Evolutionary conservation across 257 asterid genomes (phyloP), one percentile per base, ranked within the genome.

Genomic region (Solanum bulbocastanum): DNA sequence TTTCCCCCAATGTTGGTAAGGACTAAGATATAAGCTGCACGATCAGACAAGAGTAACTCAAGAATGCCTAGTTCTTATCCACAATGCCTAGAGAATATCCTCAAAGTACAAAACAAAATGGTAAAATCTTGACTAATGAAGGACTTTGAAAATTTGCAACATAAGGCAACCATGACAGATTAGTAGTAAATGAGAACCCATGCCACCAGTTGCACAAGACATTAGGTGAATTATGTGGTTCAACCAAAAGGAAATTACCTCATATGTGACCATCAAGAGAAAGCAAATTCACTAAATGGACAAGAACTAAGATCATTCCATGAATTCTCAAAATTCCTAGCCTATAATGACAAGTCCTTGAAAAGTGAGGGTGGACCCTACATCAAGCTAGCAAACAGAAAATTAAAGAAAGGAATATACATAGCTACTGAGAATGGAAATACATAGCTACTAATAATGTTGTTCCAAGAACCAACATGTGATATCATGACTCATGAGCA

Each of bases 21-120:
- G 92, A 91, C 88, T 91, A 94, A 90, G 93, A 87, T 89, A 93
- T 89, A 92, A 89, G 96, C 98, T 96, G 98, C 98, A 95, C 90
- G 94, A 95, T 92, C 94, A 93, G 93, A 93, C 92, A 90, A 91
- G 86, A 93, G 92, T 89, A 93, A 91, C 91, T 93, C 96, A 94
- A 93, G 92, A 91, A 89, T 90, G 89, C 89, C 88, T 93, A 91
- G 88, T 83, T 89, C 92, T 90, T 81, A 39, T 88, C 89, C 89
- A 69, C 42, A 81, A 88, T 79, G 89, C 90, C 88, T 62, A 87
- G 87, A 88, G 66, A 83, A 86, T 84, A 81, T 49, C 82, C 85
- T 66, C 88, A 86, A 32, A 72, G 60, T 85, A 79, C 60, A 83
- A 66, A 83, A 40, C 13, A 23, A 86, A 18, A 23, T 27, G 86